phyloP scores from a whole-genome alignment of 1,284 basidiomycete species.

The Amylostereum chailletii region DNA sequence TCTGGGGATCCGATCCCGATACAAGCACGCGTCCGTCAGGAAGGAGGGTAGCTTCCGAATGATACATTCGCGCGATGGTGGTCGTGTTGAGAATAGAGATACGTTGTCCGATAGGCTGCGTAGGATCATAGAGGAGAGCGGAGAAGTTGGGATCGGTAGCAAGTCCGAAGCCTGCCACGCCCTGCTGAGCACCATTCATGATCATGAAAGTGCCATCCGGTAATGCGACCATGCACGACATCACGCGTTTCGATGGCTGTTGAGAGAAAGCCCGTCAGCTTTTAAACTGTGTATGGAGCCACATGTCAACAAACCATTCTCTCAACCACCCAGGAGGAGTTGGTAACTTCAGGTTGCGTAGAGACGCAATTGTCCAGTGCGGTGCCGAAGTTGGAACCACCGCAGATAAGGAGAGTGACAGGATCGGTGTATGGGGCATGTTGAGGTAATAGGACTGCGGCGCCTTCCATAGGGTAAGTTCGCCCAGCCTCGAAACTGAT shows the following conservation, averaged over 20 bases:
- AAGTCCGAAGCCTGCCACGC: slow-evolving; percentile 67
- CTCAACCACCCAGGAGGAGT: slow-evolving; percentile 58
- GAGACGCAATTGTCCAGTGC: slow-evolving; percentile 67
- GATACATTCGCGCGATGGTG: slow-evolving; percentile 75
- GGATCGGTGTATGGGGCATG: slow-evolving; percentile 63
- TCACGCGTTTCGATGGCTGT: slow-evolving; percentile 67
- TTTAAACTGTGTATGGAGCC: not conserved
- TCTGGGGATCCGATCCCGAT: slow-evolving; percentile 67
- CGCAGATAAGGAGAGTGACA: slow-evolving; percentile 64
- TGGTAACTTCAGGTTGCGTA: slow-evolving; percentile 50
- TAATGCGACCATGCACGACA: slow-evolving; percentile 64
- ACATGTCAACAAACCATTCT: slow-evolving; percentile 47
- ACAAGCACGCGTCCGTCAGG: slow-evolving; percentile 64
- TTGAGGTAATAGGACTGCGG: slow-evolving; percentile 62
- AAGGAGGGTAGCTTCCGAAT: slow-evolving; percentile 62
- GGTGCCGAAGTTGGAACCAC: slow-evolving; percentile 52
- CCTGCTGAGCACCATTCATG: slow-evolving; percentile 58
- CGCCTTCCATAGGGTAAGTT: slow-evolving; percentile 71
- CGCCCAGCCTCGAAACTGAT: slow-evolving; percentile 65
- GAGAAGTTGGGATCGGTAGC: slow-evolving; percentile 53
- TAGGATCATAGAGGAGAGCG: slow-evolving; percentile 64
- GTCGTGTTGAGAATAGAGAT: slow-evolving; percentile 62
- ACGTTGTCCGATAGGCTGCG: slow-evolving; percentile 47
- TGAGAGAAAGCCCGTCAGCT: not conserved
- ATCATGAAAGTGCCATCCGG: slow-evolving; percentile 72